Evolutionary conservation across 139 green algal species (phyloP), one percentile per base, ranked within the genome.

Genomic region (Tetradesmus lagerheimii): DNA sequence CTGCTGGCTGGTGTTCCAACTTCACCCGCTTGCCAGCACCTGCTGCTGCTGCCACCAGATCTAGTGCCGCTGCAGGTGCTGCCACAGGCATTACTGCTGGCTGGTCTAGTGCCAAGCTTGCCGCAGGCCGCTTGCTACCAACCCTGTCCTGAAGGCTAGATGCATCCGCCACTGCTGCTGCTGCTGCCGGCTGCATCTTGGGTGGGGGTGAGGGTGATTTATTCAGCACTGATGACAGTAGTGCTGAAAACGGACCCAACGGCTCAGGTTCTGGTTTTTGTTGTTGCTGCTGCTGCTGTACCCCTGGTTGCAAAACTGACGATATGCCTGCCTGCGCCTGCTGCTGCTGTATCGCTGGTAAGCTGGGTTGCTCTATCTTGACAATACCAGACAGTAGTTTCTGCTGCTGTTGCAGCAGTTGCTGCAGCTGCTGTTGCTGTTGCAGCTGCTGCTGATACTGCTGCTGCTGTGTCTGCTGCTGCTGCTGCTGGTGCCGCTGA

Each of bases 321-420:
- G 23, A 1, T 8, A 18, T 79, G 71, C n/a, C 9, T 4, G 20
- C 9, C 80, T 45, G 80, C 20, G 66, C n/a, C 80, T 47, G 80
- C 80, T 74, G 80, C 80, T 74, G 80, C 47, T 34, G 75, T 25
- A 18, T 14, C 50, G 75, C 75, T 81, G 29, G 76, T 29, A 45
- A 38, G n/a, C n/a, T 37, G n/a, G 31, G 71, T 79, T 38, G 71
- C 31, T 38, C 0, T 1, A 79, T n/a, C 12, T 38, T 27, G n/a
- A 79, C 31, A 34, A 20, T 3, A 11, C 66, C 66, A 39, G 71
- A n/a, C 71, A 79, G 27, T 6, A 11, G 27, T 9, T 14, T 16
- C 64, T 39, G 29, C 66, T 38, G 66, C 66, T 77, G 66, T 23
- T 38, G 27, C 66, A 16, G 31, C 3, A 38, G n/a, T 31, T 47